Evolutionary conservation across 192 early-diverging fungal species (phyloP), one percentile per base, ranked within the genome.

Genomic region (Coemansia sp.): DNA sequence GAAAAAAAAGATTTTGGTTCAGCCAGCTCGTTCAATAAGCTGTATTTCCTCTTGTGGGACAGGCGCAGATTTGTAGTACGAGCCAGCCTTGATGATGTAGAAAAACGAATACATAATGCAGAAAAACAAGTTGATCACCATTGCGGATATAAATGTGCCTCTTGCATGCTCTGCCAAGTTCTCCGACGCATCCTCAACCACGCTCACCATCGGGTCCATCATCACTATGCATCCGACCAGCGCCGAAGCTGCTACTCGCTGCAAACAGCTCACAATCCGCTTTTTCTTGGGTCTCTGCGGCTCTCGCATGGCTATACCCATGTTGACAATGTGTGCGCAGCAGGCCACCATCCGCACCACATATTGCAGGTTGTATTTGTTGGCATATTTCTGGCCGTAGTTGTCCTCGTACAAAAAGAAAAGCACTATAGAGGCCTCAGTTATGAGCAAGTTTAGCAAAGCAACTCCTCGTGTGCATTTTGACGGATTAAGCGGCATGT

Each of bases 401-500:
- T 62, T 36, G 39, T 62, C 60, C 39, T 62, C 60, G 35, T 62
- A 62, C 15, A 62, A 38, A 43, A 45, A 62, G 35, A 43, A 62
- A 4, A 62, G 39, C 17, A 36, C 35, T 6, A 62, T 62, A 15
- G 38, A 14, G 15, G n/a, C 60, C 17, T 32, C 36, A 2, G 60
- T 62, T 20, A 62, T 8, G 2, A 62, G 18, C 4, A 62, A 20
- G 45, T 55, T 55, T 5, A 55, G 11, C 11, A 11, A 28, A 35
- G 55, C 22, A 5, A 57, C 9, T 1, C 3, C 2, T 12, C 28
- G 11, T 35, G 55, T 18, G 55, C 22, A 57, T 3, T 12, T 34
- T 33, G 32, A 57, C 55, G 55, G 34, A 1, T 57, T 33, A 17
- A 57, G 55, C 11, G 55, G 55, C 55, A 57, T 57, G 33, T 15